Conservation (phyloP, 768 basidiomycete species). For the Solioccasus polychromus region DNA sequence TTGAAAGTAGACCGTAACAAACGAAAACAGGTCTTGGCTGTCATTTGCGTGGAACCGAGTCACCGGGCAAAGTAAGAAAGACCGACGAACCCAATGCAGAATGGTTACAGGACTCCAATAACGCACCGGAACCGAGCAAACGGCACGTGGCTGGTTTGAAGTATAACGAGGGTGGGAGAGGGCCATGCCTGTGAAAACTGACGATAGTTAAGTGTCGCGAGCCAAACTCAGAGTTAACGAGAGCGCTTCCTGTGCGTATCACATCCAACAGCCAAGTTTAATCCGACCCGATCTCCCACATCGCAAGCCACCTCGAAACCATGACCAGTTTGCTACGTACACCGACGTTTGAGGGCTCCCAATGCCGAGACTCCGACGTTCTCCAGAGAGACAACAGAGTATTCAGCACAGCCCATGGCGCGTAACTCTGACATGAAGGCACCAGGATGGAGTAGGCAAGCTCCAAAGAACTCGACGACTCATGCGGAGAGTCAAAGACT, state of each 20-base stretch:
- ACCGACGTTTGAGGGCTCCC: constrained; percentile 51
- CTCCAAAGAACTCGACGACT: constrained; percentile 19
- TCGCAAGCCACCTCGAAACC: constrained; percentile 42
- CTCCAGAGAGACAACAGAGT: constrained; percentile 19
- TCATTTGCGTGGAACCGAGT: constrained; percentile 1
- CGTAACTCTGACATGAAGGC: constrained; percentile 49
- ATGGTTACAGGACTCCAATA: constrained; percentile 18
- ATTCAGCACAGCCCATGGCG: constrained; percentile 46
- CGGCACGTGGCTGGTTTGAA: constrained; percentile 30
- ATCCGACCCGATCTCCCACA: constrained; percentile 21
- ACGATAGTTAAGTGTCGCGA: constrained; percentile 12
- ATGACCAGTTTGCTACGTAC: constrained; percentile 52
- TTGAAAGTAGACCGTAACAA: constrained; percentile 9
- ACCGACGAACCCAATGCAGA: constrained; percentile 7
- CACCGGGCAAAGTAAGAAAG: constrained; percentile 1
- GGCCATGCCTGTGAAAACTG: constrained; percentile 19
- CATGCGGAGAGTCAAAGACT: constrained; percentile 42
- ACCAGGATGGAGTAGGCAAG: constrained; percentile 45
- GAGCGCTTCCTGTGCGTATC: constrained; percentile 37
- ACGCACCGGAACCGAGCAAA: constrained; percentile 36
- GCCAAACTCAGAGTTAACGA: constrained; percentile 6
- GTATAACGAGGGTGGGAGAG: constrained; percentile 22
- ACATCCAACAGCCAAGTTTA: constrained; percentile 23
- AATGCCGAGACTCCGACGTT: constrained; percentile 23
- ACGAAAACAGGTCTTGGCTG: constrained; percentile 35